Conservation (phyloP, 1,284 basidiomycete species). For the Spongispora temasekensis region DNA sequence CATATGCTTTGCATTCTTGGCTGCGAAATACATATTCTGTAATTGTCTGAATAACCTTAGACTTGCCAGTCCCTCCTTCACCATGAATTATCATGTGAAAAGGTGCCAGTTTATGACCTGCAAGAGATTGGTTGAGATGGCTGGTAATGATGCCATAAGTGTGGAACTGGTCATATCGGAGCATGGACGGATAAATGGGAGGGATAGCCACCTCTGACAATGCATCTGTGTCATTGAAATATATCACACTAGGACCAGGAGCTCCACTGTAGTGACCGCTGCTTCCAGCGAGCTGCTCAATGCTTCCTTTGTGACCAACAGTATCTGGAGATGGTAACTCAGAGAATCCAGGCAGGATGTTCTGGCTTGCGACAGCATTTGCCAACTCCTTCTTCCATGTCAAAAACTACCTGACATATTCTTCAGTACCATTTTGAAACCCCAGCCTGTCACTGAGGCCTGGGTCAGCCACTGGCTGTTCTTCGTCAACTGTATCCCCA, state of each 20-base stretch:
- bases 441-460: neutral
- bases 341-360: neutral
- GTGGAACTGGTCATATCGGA: neutral
- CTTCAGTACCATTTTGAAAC: neutral
- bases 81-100: constrained; percentile 8
- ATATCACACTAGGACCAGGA: neutral
- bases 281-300: neutral
- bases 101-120: neutral
- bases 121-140: constrained; percentile 4
- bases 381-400: neutral
- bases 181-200: neutral
- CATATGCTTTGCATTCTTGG: neutral
- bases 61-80: constrained; percentile 7
- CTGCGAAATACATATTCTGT: constrained; percentile 4
- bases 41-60: constrained; percentile 9
- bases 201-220: neutral
- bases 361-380: neutral
- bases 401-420: neutral
- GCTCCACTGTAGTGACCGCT: neutral
- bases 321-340: neutral
- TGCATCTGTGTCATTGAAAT: neutral
- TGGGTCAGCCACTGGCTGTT: neutral
- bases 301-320: neutral
- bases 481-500: too few species aligned
- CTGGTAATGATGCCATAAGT: constrained; percentile 9